Evolutionary conservation across 768 basidiomycete genomes (phyloP).

Genomic region (Podaxis sp.): DNA sequence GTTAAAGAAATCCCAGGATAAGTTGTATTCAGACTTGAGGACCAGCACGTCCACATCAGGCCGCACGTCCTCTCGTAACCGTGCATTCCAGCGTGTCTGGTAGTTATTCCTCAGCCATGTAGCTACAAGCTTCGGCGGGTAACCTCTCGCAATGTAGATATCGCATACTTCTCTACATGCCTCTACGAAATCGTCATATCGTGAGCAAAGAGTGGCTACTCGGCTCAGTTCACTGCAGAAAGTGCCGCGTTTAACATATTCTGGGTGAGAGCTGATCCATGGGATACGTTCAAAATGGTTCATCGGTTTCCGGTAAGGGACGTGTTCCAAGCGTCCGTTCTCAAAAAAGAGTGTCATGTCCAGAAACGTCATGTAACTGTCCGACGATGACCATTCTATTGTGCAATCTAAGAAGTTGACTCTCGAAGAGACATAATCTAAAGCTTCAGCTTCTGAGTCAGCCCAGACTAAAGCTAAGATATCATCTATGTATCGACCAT

Average conservation of each 20-base stretch:
- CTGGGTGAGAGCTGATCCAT: not conserved
- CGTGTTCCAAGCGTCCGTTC: not conserved
- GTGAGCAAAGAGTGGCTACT: not conserved
- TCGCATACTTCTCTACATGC: not conserved
- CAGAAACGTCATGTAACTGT: conserved; percentile 20
- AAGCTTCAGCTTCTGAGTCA: conserved; percentile 14
- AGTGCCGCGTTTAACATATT: not conserved
- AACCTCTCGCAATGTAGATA: not conserved
- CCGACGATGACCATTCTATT: conserved; percentile 22
- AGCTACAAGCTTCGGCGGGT: not conserved
- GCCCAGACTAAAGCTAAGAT: conserved; percentile 21
- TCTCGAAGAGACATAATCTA: conserved; percentile 6
- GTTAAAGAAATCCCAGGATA: not conserved
- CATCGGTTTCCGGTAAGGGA: not conserved
- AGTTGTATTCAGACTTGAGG: not conserved
- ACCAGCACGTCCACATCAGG: not conserved
- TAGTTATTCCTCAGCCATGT: not conserved
- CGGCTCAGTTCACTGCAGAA: not conserved
- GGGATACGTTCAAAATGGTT: not conserved
- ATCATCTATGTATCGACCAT: conserved; percentile 34
- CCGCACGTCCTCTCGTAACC: not conserved
- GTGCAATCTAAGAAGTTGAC: conserved; percentile 15
- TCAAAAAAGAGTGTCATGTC: conserved; percentile 26
- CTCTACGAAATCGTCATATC: not conserved
- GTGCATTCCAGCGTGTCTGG: not conserved